Evolutionary conservation across 2,329 filamentous ascomycete genomes (phyloP).

Genomic region (Sporothrix pallida): DNA sequence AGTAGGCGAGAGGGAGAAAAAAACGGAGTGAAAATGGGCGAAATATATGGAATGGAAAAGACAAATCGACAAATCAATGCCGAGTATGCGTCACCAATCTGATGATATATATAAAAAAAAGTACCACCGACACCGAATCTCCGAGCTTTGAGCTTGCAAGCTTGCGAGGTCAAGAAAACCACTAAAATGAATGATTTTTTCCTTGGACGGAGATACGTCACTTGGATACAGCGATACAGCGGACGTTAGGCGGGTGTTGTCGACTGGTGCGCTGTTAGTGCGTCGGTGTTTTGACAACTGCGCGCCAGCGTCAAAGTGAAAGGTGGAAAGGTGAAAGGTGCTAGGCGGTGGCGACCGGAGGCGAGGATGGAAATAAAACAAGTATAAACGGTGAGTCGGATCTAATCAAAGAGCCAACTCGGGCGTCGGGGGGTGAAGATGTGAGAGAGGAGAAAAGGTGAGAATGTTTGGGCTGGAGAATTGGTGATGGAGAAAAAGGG

Average conservation of each 20-base stretch:
- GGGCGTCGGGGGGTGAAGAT: background rate
- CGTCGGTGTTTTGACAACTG: background rate
- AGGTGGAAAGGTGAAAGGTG: background rate
- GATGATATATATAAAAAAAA: constrained; percentile 7
- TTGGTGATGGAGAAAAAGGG: background rate
- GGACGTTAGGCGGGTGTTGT: background rate
- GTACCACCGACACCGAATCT: background rate
- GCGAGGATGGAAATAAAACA: background rate
- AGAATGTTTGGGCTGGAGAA: background rate
- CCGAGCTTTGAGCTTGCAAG: background rate
- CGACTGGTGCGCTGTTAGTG: background rate
- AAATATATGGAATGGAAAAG: background rate
- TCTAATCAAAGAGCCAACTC: background rate
- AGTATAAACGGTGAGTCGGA: background rate
- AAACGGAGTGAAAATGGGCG: background rate
- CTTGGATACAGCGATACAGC: background rate
- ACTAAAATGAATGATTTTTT: background rate
- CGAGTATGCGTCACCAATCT: background rate
- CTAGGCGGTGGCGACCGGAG: constrained; percentile 7
- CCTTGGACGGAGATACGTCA: constrained; percentile 17
- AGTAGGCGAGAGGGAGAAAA: too few species aligned
- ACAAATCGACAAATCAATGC: too few species aligned
- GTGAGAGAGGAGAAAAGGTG: background rate
- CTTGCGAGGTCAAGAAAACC: background rate
- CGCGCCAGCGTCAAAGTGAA: background rate